Base-by-base conservation (phyloP, 208 protist genomes). In the Naegleria fowleri region DNA sequence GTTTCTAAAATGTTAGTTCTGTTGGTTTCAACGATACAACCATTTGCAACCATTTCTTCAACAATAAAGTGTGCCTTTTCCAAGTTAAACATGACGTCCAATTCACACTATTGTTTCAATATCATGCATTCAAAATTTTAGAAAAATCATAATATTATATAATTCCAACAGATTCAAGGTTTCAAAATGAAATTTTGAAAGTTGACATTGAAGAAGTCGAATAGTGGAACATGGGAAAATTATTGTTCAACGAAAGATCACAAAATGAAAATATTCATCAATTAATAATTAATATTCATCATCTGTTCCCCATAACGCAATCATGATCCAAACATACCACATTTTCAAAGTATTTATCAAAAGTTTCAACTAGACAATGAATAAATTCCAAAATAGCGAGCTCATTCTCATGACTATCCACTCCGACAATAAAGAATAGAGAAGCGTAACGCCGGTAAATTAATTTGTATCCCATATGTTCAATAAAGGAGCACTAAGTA, bases 401-500 rank as follows among this genome's bases (percentile, higher is more conserved):
- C 92, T 98, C 97, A 92, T 98, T 98, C 92, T 85, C 51, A 59
- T 88, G 93, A 0, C 95, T 90, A 92, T 98, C 95, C 29, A 97
- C 92, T 84, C 97, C 97, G 90, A 99, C 95, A 92, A 99, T 97
- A 93, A 99, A 98, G 90, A 98, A 99, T 16, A 99, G 93, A n/a
- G 97, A 98, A 16, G 97, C 97, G 90, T 99, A 99, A 39, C 97
- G 92, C 19, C 97, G 91, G 90, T 98, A 99, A 9, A 99, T 93
- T 22, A 98, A 83, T 93, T 98, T 98, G 93, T 97, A 96, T 6
- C 96, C 93, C 29, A 95, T 83, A 92, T 96, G 97, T 92, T 98
- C 97, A 59, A 98, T 58, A 91, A 98, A 98, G 58, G 94, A 98
- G 90, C 97, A 98, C 93, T 99, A 95, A 25, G 59, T 92, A 39